These are phyloP conservation scores for Cucurbita maxima DNA, from an alignment of 306 rosid species.

Conservation along the genomic window DNA sequence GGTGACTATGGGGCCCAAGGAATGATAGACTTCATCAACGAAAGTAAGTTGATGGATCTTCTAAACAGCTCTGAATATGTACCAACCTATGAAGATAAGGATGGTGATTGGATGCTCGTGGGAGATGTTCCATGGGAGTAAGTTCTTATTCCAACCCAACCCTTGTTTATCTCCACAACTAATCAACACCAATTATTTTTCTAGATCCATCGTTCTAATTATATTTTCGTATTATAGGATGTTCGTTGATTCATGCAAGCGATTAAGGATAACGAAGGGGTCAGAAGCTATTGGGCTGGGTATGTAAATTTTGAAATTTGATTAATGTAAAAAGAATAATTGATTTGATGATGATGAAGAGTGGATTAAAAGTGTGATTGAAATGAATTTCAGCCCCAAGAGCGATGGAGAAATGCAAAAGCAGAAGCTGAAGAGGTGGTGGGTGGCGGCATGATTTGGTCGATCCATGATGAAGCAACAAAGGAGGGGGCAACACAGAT, in stretches of 20 bases:
- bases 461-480: background rate
- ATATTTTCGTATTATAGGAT: constrained; percentile 33
- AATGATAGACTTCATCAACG: constrained; percentile 99
- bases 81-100: constrained; percentile 98
- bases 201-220: background rate
- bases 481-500: background rate
- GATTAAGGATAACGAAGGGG: constrained; percentile 92
- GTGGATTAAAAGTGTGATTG: no score
- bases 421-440: constrained; percentile 55
- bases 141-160: constrained; percentile 18
- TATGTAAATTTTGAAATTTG: constrained; percentile 7
- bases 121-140: constrained; percentile 99
- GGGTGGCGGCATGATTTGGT: constrained; percentile 3
- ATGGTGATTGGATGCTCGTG: constrained; percentile 99
- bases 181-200: background rate
- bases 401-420: constrained; percentile 98
- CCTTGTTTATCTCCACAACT: background rate
- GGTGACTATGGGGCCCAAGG: constrained; percentile 94
- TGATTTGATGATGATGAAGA: no score
- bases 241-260: constrained; percentile 98
- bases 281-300: constrained; percentile 99
- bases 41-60: constrained; percentile 98
- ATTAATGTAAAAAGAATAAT: no score
- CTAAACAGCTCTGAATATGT: constrained; percentile 95
- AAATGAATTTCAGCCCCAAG: constrained; percentile 52